A percentile compares a stretch with the other conserved stretches of the same genome.
These are phyloP conservation scores for Discostella stelligeroides DNA, from an alignment of 108 stramenopile species.

Conservation along the genomic window DNA sequence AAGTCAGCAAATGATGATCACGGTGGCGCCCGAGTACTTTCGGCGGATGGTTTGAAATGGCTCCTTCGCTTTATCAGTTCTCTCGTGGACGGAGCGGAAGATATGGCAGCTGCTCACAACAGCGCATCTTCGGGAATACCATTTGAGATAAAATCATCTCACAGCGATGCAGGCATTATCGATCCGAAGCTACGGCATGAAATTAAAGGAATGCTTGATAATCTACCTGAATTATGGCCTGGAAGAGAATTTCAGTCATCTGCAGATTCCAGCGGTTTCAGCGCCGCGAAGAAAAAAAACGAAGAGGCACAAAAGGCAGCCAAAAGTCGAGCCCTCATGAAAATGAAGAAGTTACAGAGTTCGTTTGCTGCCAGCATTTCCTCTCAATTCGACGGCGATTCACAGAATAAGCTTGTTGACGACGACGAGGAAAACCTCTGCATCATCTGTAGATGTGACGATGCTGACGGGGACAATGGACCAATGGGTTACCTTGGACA, in stretches of 20 bases:
- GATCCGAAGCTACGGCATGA: constrained; percentile 49
- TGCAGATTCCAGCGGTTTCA: constrained; percentile 27
- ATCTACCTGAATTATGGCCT: constrained; percentile 86
- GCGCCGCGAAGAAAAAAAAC: constrained; percentile 53
- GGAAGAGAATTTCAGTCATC: constrained; percentile 37
- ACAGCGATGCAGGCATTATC: constrained; percentile 42
- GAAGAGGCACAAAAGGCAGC: constrained; percentile 83
- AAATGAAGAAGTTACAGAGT: constrained; percentile 81
- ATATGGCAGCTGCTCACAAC: constrained; percentile 62
- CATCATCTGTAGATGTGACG: constrained; percentile 90
- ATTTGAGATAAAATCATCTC: constrained; percentile 27
- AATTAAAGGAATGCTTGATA: constrained; percentile 68
- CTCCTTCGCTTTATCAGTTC: constrained; percentile 80
- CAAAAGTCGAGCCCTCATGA: constrained; percentile 73
- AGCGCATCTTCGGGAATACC: constrained; percentile 73
- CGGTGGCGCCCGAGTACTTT: constrained; percentile 78
- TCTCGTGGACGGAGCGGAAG: constrained; percentile 82
- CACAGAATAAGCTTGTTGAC: constrained; percentile 48
- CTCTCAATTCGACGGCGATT: constrained; percentile 48
- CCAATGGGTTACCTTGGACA: constrained; percentile 90
- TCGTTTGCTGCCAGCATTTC: constrained; percentile 79
- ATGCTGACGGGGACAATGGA: constrained; percentile 84
- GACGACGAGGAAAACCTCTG: constrained; percentile 80
- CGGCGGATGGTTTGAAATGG: constrained; percentile 85
- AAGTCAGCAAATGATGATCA: constrained; percentile 67